Evolutionary conservation across 2,329 filamentous ascomycete species (phyloP), one percentile per base, ranked within the genome.

Genomic region (Fusarium humuli): DNA sequence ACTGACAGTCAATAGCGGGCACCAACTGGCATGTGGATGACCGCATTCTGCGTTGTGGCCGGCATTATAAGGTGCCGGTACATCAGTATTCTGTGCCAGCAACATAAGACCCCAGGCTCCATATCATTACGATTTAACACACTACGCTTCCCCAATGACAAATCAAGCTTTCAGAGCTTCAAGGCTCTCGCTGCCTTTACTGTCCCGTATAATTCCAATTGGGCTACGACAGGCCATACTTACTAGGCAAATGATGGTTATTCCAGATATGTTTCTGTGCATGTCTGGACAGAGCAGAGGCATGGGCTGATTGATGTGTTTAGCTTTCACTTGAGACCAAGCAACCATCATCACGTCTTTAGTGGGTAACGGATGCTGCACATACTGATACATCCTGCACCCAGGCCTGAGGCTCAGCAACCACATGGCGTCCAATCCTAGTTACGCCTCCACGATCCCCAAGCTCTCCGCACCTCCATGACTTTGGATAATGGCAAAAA

Each of bases 21-120:
- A 61, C 48, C 37, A 49, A 30, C 55, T 74, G 70, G 75, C 65
- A 75, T 75, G 73, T 66, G 61, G 57, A 55, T 69, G 65, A 74
- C 55, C 34, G 34, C 57, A 69, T 70, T 64, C 65, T 55, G 62
- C 57, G 57, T 69, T 46, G 57, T 68, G 63, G 50, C 37, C 54
- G 61, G 54, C 62, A 63, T 52, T 52, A 47, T 47, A 55, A 22
- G 42, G 34, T 52, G 47, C 53, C 23, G 34, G 49, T 47, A 48
- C 22, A 14, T 37, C 22, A 14, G 9, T 55, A 29, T 34, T n/a
- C 48, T 59, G 27, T 40, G 50, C 37, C 40, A 52, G 34, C 37
- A 62, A 46, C 45, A 46, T 23, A 42, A 37, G 25, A 34, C 22
- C 14, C 14, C 7, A 37, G 22, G 20, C 18, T 54, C n/a, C 20